Conservation (phyloP, 805 yeast species). For the Suhomyces xylopsoci region DNA sequence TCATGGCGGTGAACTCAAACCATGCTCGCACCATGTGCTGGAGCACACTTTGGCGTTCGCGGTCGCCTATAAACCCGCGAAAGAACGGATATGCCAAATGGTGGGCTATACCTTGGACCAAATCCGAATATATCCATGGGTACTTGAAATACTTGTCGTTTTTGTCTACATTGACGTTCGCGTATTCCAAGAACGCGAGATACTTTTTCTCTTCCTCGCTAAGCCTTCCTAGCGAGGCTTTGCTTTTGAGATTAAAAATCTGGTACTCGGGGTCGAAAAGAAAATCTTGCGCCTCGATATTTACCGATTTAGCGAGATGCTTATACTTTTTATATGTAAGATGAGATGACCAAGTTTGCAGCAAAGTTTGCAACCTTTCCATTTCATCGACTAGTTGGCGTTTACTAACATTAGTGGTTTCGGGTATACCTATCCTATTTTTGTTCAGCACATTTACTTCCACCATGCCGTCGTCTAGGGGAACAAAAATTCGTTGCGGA, state of each 20-base stretch:
- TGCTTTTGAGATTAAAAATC: constrained; percentile 22
- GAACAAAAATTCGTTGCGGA: constrained; percentile 24
- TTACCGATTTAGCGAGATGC: constrained; percentile 10
- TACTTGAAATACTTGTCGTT: constrained; percentile 36
- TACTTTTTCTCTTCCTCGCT: constrained; percentile 19
- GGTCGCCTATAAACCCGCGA: constrained; percentile 12
- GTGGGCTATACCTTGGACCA: constrained; percentile 31
- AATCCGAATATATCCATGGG: constrained; percentile 38
- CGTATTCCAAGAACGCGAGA: constrained; percentile 27
- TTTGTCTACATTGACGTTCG: constrained; percentile 17
- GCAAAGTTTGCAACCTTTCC: not conserved
- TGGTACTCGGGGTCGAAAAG: constrained; percentile 28
- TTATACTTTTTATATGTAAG: not conserved
- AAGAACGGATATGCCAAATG: constrained; percentile 35
- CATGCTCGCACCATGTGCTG: constrained; percentile 43
- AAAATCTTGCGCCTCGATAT: constrained; percentile 24
- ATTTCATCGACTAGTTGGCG: constrained; percentile 7
- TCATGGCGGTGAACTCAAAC: constrained; percentile 40
- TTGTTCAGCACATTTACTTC: constrained; percentile 29
- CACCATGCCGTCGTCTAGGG: constrained; percentile 22
- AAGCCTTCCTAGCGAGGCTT: constrained; percentile 12
- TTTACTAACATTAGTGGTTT: not conserved
- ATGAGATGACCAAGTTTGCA: not conserved
- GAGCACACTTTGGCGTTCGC: constrained; percentile 32
- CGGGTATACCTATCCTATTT: constrained; percentile 16